Evolutionary conservation across 2,329 filamentous ascomycete species (phyloP).

Genomic region (Nemania sp.): DNA sequence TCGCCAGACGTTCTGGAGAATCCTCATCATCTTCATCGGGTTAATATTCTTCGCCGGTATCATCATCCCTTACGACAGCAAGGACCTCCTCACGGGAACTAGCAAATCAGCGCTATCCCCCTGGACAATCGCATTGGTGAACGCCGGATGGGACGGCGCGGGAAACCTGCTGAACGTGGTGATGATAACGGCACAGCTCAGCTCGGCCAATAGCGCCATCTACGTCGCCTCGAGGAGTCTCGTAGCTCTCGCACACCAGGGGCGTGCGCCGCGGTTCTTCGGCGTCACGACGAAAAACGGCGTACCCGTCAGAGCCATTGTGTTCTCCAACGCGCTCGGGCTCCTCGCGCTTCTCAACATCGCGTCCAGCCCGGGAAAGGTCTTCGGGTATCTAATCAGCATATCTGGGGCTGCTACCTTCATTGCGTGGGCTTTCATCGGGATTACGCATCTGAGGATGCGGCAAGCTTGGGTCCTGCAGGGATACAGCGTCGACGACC

Average conservation of each 20-base stretch:
- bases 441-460: constrained; percentile 38
- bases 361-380: constrained; percentile 37
- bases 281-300: constrained; percentile 37
- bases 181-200: constrained; percentile 44
- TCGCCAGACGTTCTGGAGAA: constrained; percentile 40
- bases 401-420: constrained; percentile 39
- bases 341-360: constrained; percentile 41
- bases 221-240: constrained; percentile 40
- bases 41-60: constrained; percentile 42
- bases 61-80: constrained; percentile 42
- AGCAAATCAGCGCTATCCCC: constrained; percentile 40
- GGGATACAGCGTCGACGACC: constrained; percentile 32
- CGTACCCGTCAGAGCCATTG: constrained; percentile 36
- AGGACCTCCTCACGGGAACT: constrained; percentile 41
- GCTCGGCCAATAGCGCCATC: constrained; percentile 42
- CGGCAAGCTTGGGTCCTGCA: constrained; percentile 37
- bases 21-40: constrained; percentile 42
- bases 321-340: constrained; percentile 41
- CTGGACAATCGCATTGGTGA: constrained; percentile 40
- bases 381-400: constrained; percentile 38
- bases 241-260: constrained; percentile 34
- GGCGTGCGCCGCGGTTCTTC: constrained; percentile 38
- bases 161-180: constrained; percentile 42
- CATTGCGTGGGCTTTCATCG: constrained; percentile 41
- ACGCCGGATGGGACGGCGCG: constrained; percentile 37